Base-by-base conservation (phyloP, 768 basidiomycete species). In the Trametes cinnabarina region DNA sequence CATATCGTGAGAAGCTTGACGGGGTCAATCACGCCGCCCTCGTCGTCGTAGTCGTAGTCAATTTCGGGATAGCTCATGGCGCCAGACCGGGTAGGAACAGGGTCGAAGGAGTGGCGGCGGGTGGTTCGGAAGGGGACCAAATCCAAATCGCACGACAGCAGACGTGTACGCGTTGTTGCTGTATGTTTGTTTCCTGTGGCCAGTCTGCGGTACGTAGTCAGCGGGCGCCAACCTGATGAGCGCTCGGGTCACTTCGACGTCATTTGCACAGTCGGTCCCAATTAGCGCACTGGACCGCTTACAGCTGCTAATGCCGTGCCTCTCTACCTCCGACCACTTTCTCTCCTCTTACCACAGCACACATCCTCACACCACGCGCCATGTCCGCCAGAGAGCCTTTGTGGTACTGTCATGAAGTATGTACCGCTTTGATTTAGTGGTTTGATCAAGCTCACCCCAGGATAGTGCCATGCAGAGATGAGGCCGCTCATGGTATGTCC, bases 401-500 rank as follows among this genome's bases (percentile, higher is more conserved):
- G 65, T 92, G 90, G 90, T 91, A 76, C 65, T 92, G 90, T 63
- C 88, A 92, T 67, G 77, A 89, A 74, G 89, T 85, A 41, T 15
- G 72, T 67, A 3, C 30, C 22, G 22, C 8, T 32, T n/a, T n/a
- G n/a, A n/a, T n/a, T n/a, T n/a, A n/a, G n/a, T n/a, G n/a, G n/a
- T n/a, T n/a, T n/a, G 34, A 6, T 52, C 48, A 30, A 42, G 57
- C 44, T 46, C 9, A 46, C 30, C 26, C 8, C 22, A 4, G 12
- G 37, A 11, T 67, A 94, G 93, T 96, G 94, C 68, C 80, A 86
- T 69, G 85, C 89, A 51, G 91, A 95, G 74, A 94, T 92, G 91
- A 76, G 87, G 51, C 92, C 93, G 1, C 74, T 94, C 44, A 92
- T 90, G 88, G 91, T 92, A 63, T 40, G 59, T 56, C 15, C n/a